Conservation (phyloP, 1,284 basidiomycete species). For the Leccinum angustisporum region DNA sequence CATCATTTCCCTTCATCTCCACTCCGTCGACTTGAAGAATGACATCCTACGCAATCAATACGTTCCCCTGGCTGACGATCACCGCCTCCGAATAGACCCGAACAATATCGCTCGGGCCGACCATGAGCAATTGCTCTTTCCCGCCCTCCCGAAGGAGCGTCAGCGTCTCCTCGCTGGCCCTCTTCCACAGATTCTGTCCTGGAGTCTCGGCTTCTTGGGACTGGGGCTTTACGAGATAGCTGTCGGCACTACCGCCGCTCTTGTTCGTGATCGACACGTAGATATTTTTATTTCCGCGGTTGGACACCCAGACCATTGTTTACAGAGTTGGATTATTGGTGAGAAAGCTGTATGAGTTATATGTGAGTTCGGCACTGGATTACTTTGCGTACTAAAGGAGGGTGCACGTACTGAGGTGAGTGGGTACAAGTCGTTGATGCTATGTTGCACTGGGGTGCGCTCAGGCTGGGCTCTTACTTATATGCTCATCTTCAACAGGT, state of each 20-base stretch:
- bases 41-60: not conserved
- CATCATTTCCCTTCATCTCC: not conserved
- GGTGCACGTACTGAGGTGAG: not conserved
- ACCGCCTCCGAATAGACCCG: not conserved
- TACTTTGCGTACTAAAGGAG: not conserved
- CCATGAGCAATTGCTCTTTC: not conserved
- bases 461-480: no score
- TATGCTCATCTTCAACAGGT: not conserved
- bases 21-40: not conserved
- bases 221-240: not conserved
- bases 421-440: not conserved
- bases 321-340: not conserved
- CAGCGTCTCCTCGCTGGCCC: not conserved
- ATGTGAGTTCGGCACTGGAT: not conserved
- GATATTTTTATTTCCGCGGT: not conserved
- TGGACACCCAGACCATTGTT: conserved; percentile 1
- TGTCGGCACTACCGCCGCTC: not conserved
- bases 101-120: not conserved
- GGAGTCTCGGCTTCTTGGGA: not conserved
- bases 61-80: not conserved
- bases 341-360: not conserved
- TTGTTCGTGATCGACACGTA: not conserved
- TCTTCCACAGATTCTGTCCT: not conserved
- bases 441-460: not conserved
- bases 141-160: not conserved